A percentile compares a stretch with the other conserved stretches of the same genome.
These are phyloP conservation scores for Clarkia xantiana DNA, from an alignment of 345 rosid species.

Conservation along the genomic window DNA sequence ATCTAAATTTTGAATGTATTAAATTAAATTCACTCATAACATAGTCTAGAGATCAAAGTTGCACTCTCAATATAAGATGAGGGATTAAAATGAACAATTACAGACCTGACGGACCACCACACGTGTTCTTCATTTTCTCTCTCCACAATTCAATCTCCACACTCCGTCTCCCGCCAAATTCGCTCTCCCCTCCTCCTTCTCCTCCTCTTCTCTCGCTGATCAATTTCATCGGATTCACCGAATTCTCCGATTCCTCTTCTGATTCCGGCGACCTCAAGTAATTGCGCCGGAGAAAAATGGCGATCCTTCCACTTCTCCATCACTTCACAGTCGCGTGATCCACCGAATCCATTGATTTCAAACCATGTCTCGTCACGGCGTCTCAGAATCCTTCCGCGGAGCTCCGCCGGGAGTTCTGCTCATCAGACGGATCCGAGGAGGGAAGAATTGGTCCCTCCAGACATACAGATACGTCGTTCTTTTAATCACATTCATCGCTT, in stretches of 20 bases:
- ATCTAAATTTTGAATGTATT: too few species aligned
- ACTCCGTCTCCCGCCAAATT: conserved; percentile 42
- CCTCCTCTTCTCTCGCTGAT: background rate
- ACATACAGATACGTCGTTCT: conserved; percentile 53
- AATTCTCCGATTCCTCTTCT: conserved; percentile 8
- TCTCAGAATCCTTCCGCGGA: conserved; percentile 5
- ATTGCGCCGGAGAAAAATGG: background rate
- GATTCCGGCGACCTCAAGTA: background rate
- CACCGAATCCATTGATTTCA: background rate
- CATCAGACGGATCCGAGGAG: conserved; percentile 41
- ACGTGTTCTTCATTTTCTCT: background rate
- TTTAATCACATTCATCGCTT: conserved; percentile 73
- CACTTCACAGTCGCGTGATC: background rate
- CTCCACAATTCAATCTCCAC: background rate
- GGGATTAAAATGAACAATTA: too few species aligned
- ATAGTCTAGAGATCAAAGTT: too few species aligned
- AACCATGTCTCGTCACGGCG: conserved; percentile 3
- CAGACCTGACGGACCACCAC: background rate
- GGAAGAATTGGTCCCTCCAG: conserved; percentile 52
- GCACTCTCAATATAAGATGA: too few species aligned
- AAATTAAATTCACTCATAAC: too few species aligned
- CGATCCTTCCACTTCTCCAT: background rate
- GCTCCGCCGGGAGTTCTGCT: conserved; percentile 61
- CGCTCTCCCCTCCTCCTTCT: conserved; percentile 28
- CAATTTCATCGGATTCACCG: conserved; percentile 5